Evolutionary conservation across 345 rosid species (phyloP), one percentile per base, ranked within the genome.

Genomic region (Trapa incisa): DNA sequence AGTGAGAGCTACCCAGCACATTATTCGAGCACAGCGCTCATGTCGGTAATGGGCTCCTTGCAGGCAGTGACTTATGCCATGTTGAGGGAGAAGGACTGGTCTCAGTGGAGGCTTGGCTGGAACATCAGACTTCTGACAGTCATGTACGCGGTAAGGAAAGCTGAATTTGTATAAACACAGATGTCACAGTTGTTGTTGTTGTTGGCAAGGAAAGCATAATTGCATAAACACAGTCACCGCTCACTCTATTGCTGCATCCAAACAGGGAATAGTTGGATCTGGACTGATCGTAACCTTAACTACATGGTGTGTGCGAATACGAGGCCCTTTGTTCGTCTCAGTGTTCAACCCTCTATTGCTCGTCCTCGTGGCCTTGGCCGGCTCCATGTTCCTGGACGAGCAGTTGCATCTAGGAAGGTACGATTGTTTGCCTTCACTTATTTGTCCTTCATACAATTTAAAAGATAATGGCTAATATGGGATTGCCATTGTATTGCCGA

Each of bases 351-450:
- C 85, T 1, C 45, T 75, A 0, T 58, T 73, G 70, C 80, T 77
- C 17, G 64, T 82, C 43, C 52, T 73, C 17, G 75, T 65, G 3
- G 74, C 81, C 47, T 0, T 81, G 9, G 71, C 45, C 0, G 72
- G 73, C 2, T 70, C 77, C 2, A 1, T 79, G 53, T 9, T 79
- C n/a, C 38, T 79, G 37, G 76, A 71, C 37, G 85, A 81, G 60
- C 54, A 69, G 6, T 67, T 79, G 47, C 71, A 76, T n/a, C 41
- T 79, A 11, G 82, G 85, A 70, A 81, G 79, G 79, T 78, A 72
- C 39, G 16, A 29, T 13, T 37, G 2, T 42, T 42, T 4, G 22
- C 10, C 48, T 47, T 22, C 29, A 22, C 52, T 17, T 15, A 1
- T 17, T 47, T 15, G 1, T 17, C 12, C 1, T 1, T 2, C 0